Base-by-base conservation (phyloP, 2,329 filamentous ascomycete genomes). In the Lojkania enalia region DNA sequence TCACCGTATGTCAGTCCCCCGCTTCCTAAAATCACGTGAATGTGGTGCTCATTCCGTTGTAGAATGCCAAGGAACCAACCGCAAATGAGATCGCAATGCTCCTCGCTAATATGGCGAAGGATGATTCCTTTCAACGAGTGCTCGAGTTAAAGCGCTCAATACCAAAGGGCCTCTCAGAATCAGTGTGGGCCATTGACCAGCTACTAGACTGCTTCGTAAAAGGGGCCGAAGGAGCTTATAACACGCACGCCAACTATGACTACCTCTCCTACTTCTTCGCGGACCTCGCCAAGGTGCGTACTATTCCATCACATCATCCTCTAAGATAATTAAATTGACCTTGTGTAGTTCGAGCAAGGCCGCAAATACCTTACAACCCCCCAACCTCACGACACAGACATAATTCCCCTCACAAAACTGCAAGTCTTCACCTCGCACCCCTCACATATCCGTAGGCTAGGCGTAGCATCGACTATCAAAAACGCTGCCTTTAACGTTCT, bases 381-480 rank as follows among this genome's bases (percentile, higher is more conserved):
- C 42, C 87, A 95, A 65, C 73, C 81, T 1, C 92, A 95, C 68
- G 90, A 96, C 66, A 77, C 75, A 1, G 82, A 73, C 44, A 71
- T 96, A 12, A 83, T 96, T n/a, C 94, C 94, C 2, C 77, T 97
- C 36, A 89, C 87, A 37, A 97, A 97, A 75, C 77, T 99, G 50
- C 87, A 87, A 48, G 92, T 97, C 47, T 97, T 97, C 69, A 97
- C 94, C 1, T 90, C 95, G 69, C 90, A 96, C 73, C 78, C 81
- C 58, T 95, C 88, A 2, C 80, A 86, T 20, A 84, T 96, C 42
- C 83, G 94, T 46, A 80, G 94, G 42, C 89, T 90, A 60, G 94
- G 94, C n/a, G 91, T 96, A n/a, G 92, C 92, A 5, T 90, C 86
- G 49, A 94, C 90, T 7, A 90, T 99, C 67, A 97, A 97, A 71